phyloP scores from a whole-genome alignment of 108 stramenopile genomes.

The Chaetoceros tenuissimus region DNA sequence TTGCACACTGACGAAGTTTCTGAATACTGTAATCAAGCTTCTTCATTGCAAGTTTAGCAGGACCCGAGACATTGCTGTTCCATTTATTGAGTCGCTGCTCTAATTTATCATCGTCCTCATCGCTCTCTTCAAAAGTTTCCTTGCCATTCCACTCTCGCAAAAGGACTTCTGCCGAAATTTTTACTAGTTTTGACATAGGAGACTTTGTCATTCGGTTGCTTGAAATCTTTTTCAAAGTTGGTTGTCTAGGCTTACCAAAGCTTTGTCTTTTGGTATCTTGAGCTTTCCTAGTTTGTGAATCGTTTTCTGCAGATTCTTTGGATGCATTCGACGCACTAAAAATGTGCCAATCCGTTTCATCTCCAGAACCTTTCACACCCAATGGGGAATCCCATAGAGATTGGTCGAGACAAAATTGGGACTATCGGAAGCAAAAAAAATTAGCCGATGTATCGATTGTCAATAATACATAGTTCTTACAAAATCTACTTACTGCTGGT shows the following conservation, averaged over 20 bases:
- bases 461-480: constrained; percentile 1
- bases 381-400: constrained; percentile 57
- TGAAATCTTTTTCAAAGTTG: not conserved
- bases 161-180: constrained; percentile 20
- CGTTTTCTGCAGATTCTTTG: not conserved
- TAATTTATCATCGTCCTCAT: constrained; percentile 8
- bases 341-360: constrained; percentile 13
- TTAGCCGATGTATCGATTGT: constrained; percentile 1
- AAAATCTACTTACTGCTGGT: constrained; percentile 50
- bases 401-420: constrained; percentile 46
- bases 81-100: not conserved
- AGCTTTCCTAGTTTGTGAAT: not conserved
- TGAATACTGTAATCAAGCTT: constrained; percentile 24
- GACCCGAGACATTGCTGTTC: not conserved
- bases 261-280: constrained; percentile 4
- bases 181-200: constrained; percentile 12
- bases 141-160: constrained; percentile 26
- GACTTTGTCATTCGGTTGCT: not conserved
- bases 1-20: constrained; percentile 53
- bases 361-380: constrained; percentile 25
- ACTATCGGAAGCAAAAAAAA: constrained; percentile 23
- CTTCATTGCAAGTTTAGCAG: constrained; percentile 25
- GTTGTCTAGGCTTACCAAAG: not conserved
- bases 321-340: not conserved
- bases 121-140: constrained; percentile 8